Conservation (phyloP, 805 yeast genomes). For the Starmerella sp. region DNA sequence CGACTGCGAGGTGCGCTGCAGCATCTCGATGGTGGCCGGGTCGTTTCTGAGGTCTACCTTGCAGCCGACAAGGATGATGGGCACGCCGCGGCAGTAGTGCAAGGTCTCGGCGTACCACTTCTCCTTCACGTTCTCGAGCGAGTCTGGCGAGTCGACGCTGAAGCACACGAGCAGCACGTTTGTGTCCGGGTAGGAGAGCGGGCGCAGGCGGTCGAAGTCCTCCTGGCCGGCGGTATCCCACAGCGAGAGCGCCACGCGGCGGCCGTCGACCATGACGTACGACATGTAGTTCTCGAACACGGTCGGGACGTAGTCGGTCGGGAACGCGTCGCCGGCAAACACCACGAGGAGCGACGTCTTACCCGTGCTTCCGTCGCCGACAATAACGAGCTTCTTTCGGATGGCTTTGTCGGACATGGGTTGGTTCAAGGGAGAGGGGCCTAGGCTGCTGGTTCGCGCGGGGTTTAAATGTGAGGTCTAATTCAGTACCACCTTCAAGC, state of each 20-base stretch:
- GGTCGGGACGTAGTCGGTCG: slow-evolving; percentile 90
- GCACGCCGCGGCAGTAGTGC: slow-evolving; percentile 90
- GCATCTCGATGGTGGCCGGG: slow-evolving; percentile 59
- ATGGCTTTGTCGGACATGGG: slow-evolving; percentile 22
- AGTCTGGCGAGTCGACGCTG: slow-evolving; percentile 82
- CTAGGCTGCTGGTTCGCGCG: not conserved
- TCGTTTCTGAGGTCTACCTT: slow-evolving; percentile 82
- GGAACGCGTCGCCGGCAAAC: slow-evolving; percentile 82
- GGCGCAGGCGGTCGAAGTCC: slow-evolving; percentile 89
- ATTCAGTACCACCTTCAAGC: not conserved
- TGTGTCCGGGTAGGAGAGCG: slow-evolving; percentile 83
- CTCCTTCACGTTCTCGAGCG: slow-evolving; percentile 86
- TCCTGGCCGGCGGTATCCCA: slow-evolving; percentile 99
- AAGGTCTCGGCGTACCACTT: slow-evolving; percentile 91
- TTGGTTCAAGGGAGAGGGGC: not conserved
- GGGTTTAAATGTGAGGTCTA: not conserved
- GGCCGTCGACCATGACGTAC: slow-evolving; percentile 84
- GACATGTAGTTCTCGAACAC: slow-evolving; percentile 97
- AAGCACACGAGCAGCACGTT: slow-evolving; percentile 86
- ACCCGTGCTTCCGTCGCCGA: slow-evolving; percentile 98
- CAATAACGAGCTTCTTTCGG: slow-evolving; percentile 65
- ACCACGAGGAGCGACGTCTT: slow-evolving; percentile 79
- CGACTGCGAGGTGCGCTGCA: slow-evolving; percentile 61
- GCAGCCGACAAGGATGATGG: slow-evolving; percentile 86
- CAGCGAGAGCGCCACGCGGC: slow-evolving; percentile 82